A percentile compares a stretch with the other conserved stretches of the same genome.
These are phyloP conservation scores for Pyropia yezoensis DNA, from an alignment of 23 red algal genomes.

Conservation along the genomic window DNA sequence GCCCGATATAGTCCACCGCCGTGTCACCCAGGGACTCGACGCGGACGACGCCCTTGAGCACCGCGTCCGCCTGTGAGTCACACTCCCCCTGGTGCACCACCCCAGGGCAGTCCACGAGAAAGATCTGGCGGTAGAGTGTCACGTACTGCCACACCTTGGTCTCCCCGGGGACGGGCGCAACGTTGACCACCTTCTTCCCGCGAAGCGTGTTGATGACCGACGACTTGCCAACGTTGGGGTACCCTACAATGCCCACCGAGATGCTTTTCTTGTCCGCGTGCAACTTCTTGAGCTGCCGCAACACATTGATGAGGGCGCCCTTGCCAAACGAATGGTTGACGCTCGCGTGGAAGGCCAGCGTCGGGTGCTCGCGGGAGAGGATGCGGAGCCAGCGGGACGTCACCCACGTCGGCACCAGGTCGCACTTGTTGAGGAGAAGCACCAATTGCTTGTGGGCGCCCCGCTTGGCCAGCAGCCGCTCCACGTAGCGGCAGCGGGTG, in stretches of 20 bases:
- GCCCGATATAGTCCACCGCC: slow-evolving; percentile 62
- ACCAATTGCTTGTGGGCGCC: slow-evolving; percentile 92
- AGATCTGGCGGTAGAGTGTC: slow-evolving; percentile 80
- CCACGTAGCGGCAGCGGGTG: slow-evolving; percentile 60
- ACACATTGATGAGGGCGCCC: slow-evolving; percentile 76
- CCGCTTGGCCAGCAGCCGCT: slow-evolving; percentile 54
- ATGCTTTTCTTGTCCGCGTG: slow-evolving; percentile 86
- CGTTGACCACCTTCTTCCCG: slow-evolving; percentile 86
- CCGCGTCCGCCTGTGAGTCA: slow-evolving; percentile 60
- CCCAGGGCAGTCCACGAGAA: slow-evolving; percentile 95
- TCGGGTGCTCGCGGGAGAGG: slow-evolving; percentile 77
- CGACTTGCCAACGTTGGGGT: slow-evolving; percentile 96
- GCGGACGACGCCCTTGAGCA: slow-evolving; percentile 85
- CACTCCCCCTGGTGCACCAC: slow-evolving; percentile 78
- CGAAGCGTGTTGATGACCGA: slow-evolving; percentile 88
- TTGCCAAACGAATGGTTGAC: slow-evolving; percentile 84
- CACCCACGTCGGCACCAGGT: slow-evolving; percentile 82
- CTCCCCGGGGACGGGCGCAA: slow-evolving; percentile 90
- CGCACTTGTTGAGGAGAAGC: slow-evolving; percentile 88
- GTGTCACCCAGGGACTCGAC: slow-evolving; percentile 72
- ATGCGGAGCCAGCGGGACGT: slow-evolving; percentile 70
- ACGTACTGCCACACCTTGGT: slow-evolving; percentile 99
- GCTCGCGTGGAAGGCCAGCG: slow-evolving; percentile 74
- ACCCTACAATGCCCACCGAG: slow-evolving; percentile 86
- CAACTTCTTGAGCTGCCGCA: slow-evolving; percentile 76